These are phyloP conservation scores for Mortierella sp. DNA, from an alignment of 371 early-diverging fungal species.

Conservation along the genomic window DNA sequence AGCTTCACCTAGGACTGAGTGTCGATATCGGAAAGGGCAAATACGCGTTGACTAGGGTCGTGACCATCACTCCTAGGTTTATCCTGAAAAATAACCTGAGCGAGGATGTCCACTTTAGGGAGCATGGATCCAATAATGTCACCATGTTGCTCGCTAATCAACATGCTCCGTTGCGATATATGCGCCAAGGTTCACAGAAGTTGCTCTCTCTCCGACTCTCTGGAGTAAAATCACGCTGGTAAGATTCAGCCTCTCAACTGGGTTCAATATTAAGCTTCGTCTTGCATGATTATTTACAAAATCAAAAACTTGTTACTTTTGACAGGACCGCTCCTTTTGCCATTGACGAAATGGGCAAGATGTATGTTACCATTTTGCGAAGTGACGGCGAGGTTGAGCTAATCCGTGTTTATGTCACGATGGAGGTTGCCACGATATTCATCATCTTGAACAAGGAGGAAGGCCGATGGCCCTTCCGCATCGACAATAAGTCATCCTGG, in stretches of 20 bases:
- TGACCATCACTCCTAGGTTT: constrained; percentile 93
- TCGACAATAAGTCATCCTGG: constrained; percentile 88
- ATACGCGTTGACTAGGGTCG: constrained; percentile 83
- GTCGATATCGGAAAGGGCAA: constrained; percentile 83
- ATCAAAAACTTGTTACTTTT: neutral
- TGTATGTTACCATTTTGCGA: constrained; percentile 81
- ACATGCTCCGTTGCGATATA: constrained; percentile 77
- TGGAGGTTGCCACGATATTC: constrained; percentile 93
- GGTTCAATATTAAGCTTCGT: neutral
- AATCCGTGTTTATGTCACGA: constrained; percentile 79
- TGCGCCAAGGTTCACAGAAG: constrained; percentile 72
- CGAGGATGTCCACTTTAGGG: constrained; percentile 82
- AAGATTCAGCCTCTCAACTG: constrained; percentile 4
- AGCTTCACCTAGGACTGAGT: constrained; percentile 86
- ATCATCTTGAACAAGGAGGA: constrained; percentile 83
- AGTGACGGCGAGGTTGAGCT: constrained; percentile 70
- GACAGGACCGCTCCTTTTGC: constrained; percentile 89
- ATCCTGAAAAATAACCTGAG: constrained; percentile 86
- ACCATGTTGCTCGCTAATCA: constrained; percentile 67
- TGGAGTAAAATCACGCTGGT: constrained; percentile 84
- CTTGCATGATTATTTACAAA: neutral
- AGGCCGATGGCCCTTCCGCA: constrained; percentile 91
- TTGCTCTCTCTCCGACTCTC: constrained; percentile 80
- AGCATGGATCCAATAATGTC: constrained; percentile 70
- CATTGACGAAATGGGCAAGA: constrained; percentile 88